Evolutionary conservation across 176 grass and related monocot species (phyloP), one percentile per base, ranked within the genome.

Genomic region (Avena eriantha): DNA sequence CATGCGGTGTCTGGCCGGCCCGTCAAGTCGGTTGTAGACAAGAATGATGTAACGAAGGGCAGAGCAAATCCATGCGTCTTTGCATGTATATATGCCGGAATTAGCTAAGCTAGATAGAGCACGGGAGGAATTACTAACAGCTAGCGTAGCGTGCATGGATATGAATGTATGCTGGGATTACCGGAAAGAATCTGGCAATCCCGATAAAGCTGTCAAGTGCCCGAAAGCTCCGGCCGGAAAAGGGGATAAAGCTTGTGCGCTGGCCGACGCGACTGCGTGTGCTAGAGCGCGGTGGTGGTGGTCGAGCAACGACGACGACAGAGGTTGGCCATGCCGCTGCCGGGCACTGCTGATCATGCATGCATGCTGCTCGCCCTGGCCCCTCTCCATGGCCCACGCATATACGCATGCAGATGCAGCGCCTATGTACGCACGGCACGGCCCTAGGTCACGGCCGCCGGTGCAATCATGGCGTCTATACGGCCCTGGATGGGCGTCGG

Each of bases 11-110:
- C 80, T 47, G 85, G 39, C 21, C 7, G 80, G 39, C 21, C 7
- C 85, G 81, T 91, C 85, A 84, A 91, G 43, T 91, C 85, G 58
- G 76, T 81, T 69, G 69, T 14, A 33, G 63, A 67, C 63, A 67
- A 8, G 26, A 67, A 33, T 67, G 63, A 67, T 66, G 26, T 31
- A 67, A 34, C 63, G 15, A 50, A 0, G 3, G 49, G 11, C 14
- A 4, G 0, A 1, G 5, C 15, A 31, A 65, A 61, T 61, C 10
- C 58, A 61, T 61, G 58, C 58, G 39, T 7, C 39, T 41, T 41
- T 41, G 39, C 39, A 41, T 39, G 8, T 8, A 2, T 41, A 4
- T 21, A 47, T 55, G 77, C 55, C 57, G 49, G 73, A 33, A 80
- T 75, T 21, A 85, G 79, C 72, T 26, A 45, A 45, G 46, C 2